A percentile compares a stretch with the other conserved stretches of the same genome.
Evolutionary conservation across 371 early-diverging fungal species (phyloP).

Genomic region (Synchytrium microbalum): DNA sequence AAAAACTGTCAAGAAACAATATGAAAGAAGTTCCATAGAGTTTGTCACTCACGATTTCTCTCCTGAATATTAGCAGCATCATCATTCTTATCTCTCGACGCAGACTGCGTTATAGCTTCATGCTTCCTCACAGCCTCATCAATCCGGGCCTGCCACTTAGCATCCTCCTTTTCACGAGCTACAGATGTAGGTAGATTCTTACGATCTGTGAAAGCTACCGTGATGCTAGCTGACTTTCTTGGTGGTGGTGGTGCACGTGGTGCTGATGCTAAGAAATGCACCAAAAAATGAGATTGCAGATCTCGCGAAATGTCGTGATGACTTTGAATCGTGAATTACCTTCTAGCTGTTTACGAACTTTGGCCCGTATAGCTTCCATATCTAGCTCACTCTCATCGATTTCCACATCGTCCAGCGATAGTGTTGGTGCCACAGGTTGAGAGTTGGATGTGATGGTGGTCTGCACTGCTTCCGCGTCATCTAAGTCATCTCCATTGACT

Average conservation of each 20-base stretch:
- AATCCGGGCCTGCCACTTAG: conserved; percentile 37
- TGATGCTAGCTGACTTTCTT: conserved; percentile 15
- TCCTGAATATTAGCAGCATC: no score
- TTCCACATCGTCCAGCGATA: conserved; percentile 14
- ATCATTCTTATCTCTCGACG: no score
- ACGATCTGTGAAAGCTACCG: conserved; percentile 27
- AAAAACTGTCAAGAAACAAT: no score
- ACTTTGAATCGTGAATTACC: conserved; percentile 6
- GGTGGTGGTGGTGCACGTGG: conserved; percentile 24
- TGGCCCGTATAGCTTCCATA: conserved; percentile 29
- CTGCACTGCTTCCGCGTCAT: background rate
- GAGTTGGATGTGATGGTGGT: background rate
- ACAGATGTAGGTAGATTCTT: conserved; percentile 32
- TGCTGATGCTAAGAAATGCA: background rate
- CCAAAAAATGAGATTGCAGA: conserved; percentile 1
- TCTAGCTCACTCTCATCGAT: conserved; percentile 26
- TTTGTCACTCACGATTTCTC: no score
- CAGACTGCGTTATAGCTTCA: no score
- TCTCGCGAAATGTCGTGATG: background rate
- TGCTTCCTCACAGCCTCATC: conserved; percentile 25
- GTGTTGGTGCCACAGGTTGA: background rate
- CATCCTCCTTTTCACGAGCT: conserved; percentile 43
- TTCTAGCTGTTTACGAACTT: conserved; percentile 23
- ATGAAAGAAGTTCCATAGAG: no score
- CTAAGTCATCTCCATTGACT: conserved; percentile 1